phyloP scores from a whole-genome alignment of 1,284 basidiomycete species.

The Neolentinus lepideus region DNA sequence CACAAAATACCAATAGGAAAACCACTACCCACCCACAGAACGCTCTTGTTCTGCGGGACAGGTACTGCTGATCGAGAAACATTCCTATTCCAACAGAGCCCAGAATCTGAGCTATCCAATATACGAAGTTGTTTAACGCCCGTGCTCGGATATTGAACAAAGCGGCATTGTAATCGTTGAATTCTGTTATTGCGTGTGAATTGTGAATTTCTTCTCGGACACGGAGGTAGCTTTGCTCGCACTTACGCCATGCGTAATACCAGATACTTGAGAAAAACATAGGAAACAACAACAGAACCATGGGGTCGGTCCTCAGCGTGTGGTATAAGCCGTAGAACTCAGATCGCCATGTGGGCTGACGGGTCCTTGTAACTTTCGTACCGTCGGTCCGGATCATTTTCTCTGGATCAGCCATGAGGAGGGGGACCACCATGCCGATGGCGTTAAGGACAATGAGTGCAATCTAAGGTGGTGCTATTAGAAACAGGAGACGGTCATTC shows the following conservation, averaged over 20 bases:
- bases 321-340: conserved; percentile 26
- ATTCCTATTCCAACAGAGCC: conserved; percentile 31
- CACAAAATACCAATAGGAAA: not conserved
- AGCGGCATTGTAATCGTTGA: conserved; percentile 32
- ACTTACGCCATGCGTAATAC: not conserved
- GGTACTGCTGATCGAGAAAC: conserved; percentile 12
- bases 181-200: not conserved
- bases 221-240: no score
- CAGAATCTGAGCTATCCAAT: conserved; percentile 30
- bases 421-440: conserved; percentile 14
- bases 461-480: not conserved
- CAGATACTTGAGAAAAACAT: conserved; percentile 23
- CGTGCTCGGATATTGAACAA: conserved; percentile 31
- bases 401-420: conserved; percentile 25
- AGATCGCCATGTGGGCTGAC: conserved; percentile 27
- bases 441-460: conserved; percentile 27
- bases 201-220: no score
- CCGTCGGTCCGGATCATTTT: conserved; percentile 31
- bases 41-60: not conserved
- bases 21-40: not conserved
- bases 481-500: not conserved
- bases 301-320: conserved; percentile 26
- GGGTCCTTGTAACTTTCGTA: conserved; percentile 19
- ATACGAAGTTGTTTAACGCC: conserved; percentile 29
- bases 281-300: conserved; percentile 29